Evolutionary conservation across 257 asterid species (phyloP).

Genomic region (Leonotis leonurus): DNA sequence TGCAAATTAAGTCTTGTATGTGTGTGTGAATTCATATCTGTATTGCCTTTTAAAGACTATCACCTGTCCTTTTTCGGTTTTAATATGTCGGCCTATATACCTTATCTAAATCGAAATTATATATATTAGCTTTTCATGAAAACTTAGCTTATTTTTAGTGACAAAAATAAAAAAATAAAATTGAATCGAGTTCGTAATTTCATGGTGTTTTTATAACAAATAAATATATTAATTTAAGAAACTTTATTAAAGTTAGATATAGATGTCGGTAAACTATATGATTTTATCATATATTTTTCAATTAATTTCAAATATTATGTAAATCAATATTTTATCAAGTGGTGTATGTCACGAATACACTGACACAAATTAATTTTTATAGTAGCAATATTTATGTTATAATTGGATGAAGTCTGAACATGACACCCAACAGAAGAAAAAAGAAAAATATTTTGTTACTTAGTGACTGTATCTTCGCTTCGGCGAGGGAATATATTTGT

Average conservation of each 20-base stretch:
- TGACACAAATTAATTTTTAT: not conserved
- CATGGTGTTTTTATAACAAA: too few species aligned
- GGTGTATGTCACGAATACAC: not conserved
- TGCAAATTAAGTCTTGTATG: not conserved
- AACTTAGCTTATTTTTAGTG: too few species aligned
- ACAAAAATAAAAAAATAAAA: too few species aligned
- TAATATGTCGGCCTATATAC: not conserved
- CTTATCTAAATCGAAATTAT: not conserved
- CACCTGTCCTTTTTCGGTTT: not conserved
- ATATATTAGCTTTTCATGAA: too few species aligned
- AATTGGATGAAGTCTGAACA: not conserved
- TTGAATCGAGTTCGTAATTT: too few species aligned
- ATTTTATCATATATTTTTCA: not conserved
- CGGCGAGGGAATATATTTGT: constrained; percentile 1
- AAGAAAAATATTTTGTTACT: not conserved
- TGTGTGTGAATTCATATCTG: constrained; percentile 20
- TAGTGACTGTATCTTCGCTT: constrained; percentile 2
- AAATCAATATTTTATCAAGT: too few species aligned
- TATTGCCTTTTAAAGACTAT: not conserved
- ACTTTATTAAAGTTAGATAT: too few species aligned
- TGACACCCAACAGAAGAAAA: not conserved
- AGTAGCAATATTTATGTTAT: not conserved
- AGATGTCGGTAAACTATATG: constrained; percentile 14
- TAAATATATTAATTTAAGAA: too few species aligned
- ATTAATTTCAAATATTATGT: not conserved